phyloP scores from a whole-genome alignment of 768 basidiomycete species.

The Leucosporidium scottii region DNA sequence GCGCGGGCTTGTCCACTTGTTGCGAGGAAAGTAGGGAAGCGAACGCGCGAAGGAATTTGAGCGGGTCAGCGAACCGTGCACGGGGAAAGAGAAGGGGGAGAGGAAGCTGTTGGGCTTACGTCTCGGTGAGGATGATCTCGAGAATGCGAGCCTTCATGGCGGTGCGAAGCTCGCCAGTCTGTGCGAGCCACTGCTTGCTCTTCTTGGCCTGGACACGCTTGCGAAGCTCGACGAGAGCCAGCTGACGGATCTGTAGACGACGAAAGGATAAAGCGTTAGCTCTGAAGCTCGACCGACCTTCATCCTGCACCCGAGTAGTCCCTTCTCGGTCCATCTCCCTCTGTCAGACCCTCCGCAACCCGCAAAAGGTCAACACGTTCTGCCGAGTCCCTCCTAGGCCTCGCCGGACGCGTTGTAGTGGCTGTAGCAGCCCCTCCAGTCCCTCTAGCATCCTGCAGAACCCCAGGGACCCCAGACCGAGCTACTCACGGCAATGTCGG shows the following conservation, averaged over 20 bases:
- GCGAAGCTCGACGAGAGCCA: conserved; percentile 90
- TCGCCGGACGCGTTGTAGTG: too few relatives aligned
- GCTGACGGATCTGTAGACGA: conserved; percentile 74
- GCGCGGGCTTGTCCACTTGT: conserved; percentile 71
- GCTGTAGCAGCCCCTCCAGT: too few relatives aligned
- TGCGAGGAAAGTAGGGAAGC: not conserved
- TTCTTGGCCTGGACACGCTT: conserved; percentile 79
- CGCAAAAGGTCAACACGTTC: not conserved
- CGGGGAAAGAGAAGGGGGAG: too few relatives aligned
- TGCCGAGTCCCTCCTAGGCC: too few relatives aligned
- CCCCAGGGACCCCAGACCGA: too few relatives aligned
- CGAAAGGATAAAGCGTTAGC: not conserved
- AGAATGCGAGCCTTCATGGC: conserved; percentile 81
- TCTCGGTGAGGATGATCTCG: conserved; percentile 66
- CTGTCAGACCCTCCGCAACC: not conserved
- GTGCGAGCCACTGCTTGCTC: conserved; percentile 70
- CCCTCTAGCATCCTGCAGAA: too few relatives aligned
- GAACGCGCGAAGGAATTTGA: not conserved
- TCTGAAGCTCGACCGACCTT: conserved; percentile 1
- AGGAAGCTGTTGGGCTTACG: conserved; percentile 48
- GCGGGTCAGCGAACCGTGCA: not conserved
- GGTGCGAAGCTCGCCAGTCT: conserved; percentile 60
- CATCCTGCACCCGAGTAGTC: not conserved
- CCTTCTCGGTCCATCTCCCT: not conserved
- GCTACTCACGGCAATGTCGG: conserved; percentile 67